Conservation (phyloP, 116 monocot species). For the Papilionanthe hybrid region DNA sequence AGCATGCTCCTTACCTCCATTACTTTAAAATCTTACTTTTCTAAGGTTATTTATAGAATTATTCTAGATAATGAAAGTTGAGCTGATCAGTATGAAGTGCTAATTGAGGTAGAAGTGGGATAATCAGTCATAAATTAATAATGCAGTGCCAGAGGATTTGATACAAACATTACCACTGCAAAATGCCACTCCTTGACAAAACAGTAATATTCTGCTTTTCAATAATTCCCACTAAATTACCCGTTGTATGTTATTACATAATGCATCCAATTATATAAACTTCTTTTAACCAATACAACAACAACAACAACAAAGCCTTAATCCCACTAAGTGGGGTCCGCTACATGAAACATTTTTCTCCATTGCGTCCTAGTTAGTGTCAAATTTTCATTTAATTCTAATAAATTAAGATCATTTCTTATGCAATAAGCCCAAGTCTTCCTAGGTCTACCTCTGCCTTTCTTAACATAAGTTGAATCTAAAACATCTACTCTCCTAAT, state of each 20-base stretch:
- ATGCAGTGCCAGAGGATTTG: not conserved
- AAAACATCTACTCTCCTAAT: no score
- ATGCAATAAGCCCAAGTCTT: no score
- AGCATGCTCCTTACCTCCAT: not conserved
- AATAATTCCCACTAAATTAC: not conserved
- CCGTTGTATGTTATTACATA: not conserved
- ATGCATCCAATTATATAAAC: not conserved
- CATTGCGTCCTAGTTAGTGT: no score
- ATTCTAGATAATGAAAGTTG: not conserved
- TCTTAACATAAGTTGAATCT: no score
- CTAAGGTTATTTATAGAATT: not conserved
- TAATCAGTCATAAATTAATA: not conserved
- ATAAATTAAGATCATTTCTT: no score
- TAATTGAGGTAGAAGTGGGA: not conserved
- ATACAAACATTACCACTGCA: not conserved
- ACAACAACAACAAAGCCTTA: no score
- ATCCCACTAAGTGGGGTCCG: no score
- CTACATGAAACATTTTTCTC: no score
- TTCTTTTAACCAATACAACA: not conserved
- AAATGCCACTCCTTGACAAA: not conserved
- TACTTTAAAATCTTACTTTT: not conserved
- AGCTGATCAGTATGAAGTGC: not conserved
- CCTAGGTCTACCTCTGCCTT: no score
- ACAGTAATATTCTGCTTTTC: not conserved
- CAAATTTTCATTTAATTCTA: no score